Percentiles rank a stretch among this genome's conserved stretches.
Evolutionary conservation across 495 filamentous ascomycete genomes (phyloP).

Genomic region (Elaphomyces granulatus): DNA sequence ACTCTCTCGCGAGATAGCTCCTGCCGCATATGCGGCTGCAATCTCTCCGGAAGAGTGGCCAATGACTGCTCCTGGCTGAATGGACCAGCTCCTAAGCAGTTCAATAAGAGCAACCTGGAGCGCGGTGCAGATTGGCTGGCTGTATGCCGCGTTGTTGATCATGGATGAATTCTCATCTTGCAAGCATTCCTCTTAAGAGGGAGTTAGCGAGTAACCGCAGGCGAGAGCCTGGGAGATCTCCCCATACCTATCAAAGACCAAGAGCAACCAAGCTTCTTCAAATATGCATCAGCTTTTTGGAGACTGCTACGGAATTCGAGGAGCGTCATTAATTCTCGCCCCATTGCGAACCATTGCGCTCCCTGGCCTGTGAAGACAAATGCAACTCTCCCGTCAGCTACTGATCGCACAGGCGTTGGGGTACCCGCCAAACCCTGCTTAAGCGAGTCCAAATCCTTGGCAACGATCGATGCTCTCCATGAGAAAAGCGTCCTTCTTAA

Average conservation of each 20-base stretch:
- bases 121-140: slow-evolving; percentile 18
- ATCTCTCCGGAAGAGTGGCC: slow-evolving; percentile 22
- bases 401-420: background rate
- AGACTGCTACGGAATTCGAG: slow-evolving; percentile 4
- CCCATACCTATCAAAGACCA: too few species aligned
- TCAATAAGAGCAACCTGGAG: slow-evolving; percentile 22
- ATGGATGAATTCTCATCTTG: slow-evolving; percentile 3
- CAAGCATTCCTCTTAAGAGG: slow-evolving; percentile 9
- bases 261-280: slow-evolving; percentile 3
- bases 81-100: slow-evolving; percentile 10
- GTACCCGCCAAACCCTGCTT: too few species aligned
- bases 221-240: too few species aligned
- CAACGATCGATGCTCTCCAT: slow-evolving; percentile 15
- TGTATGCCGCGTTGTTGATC: slow-evolving; percentile 5
- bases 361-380: slow-evolving; percentile 27
- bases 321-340: slow-evolving; percentile 13
- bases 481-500: slow-evolving; percentile 14
- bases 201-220: too few species aligned
- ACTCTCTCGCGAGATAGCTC: slow-evolving; percentile 7
- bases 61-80: slow-evolving; percentile 8
- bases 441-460: slow-evolving; percentile 4
- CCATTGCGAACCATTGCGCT: slow-evolving; percentile 29
- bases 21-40: slow-evolving; percentile 14
- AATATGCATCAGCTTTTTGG: slow-evolving; percentile 5
- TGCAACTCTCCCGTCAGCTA: slow-evolving; percentile 3